phyloP scores from a whole-genome alignment of 164 flowering plant species.

The Vitis amurensis region DNA sequence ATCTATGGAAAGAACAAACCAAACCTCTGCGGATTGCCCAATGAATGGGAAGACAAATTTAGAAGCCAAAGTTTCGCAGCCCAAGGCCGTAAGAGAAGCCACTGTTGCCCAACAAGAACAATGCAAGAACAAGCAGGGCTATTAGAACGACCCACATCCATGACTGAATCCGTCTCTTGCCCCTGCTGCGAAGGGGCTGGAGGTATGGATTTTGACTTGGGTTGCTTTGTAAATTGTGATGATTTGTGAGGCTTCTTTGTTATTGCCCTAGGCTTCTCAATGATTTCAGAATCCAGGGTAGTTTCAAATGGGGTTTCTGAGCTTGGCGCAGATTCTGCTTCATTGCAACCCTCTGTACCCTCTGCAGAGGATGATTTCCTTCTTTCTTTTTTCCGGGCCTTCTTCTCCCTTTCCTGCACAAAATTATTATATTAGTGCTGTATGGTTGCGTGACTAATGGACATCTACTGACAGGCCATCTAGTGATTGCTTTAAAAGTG shows the following conservation, averaged over 20 bases:
- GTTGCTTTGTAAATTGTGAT: constrained; percentile 37
- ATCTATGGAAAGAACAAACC: constrained; percentile 5
- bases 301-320: constrained; percentile 31
- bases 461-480: neutral
- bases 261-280: constrained; percentile 29
- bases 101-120: constrained; percentile 49
- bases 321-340: constrained; percentile 32
- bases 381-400: constrained; percentile 60
- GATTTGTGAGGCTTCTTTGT: constrained; percentile 43
- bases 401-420: constrained; percentile 79
- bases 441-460: no score
- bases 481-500: neutral
- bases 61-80: constrained; percentile 28
- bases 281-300: constrained; percentile 31
- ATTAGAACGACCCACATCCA: constrained; percentile 64
- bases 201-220: constrained; percentile 57
- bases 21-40: constrained; percentile 1
- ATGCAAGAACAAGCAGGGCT: constrained; percentile 29
- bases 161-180: constrained; percentile 57
- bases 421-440: neutral
- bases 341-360: constrained; percentile 15
- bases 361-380: constrained; percentile 36
- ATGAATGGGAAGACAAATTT: constrained; percentile 4
- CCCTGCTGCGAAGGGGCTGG: constrained; percentile 63
- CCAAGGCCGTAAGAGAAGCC: constrained; percentile 26